phyloP scores from a whole-genome alignment of 306 rosid genomes.

The Casuarina cunninghamiana region DNA sequence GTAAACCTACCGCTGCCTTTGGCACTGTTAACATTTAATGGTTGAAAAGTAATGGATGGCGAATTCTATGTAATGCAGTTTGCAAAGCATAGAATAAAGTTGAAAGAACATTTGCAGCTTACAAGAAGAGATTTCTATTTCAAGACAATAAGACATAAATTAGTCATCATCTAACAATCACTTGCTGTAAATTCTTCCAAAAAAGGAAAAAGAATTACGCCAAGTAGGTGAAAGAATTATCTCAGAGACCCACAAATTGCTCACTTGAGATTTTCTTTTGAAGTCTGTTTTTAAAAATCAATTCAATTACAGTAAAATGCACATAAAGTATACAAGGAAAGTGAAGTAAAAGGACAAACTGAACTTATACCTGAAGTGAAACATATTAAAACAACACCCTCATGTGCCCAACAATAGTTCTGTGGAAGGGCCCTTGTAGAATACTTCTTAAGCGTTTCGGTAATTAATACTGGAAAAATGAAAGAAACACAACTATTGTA shows the following conservation, averaged over 20 bases:
- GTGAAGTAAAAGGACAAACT: background rate
- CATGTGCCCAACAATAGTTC: constrained; percentile 63
- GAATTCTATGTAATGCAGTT: background rate
- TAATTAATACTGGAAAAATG: constrained; percentile 45
- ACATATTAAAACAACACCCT: constrained; percentile 67
- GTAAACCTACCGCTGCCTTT: background rate
- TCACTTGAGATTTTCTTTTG: background rate
- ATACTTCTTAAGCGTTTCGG: constrained; percentile 56
- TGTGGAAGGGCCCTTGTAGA: constrained; percentile 28
- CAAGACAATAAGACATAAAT: background rate
- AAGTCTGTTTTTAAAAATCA: background rate
- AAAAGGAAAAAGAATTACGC: background rate
- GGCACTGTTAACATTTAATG: background rate
- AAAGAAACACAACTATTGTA: constrained; percentile 4
- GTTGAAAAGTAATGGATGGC: background rate
- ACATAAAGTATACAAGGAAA: background rate
- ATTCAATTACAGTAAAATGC: background rate
- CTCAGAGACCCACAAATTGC: background rate
- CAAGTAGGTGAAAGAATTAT: background rate
- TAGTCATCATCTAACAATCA: background rate
- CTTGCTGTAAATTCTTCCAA: background rate
- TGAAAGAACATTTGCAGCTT: background rate
- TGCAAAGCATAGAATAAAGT: background rate
- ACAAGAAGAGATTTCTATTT: background rate
- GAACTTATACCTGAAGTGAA: constrained; percentile 79